Evolutionary conservation across 1,139 yeast genomes (phyloP).

Genomic region (Debaryomyces robertsiae): DNA sequence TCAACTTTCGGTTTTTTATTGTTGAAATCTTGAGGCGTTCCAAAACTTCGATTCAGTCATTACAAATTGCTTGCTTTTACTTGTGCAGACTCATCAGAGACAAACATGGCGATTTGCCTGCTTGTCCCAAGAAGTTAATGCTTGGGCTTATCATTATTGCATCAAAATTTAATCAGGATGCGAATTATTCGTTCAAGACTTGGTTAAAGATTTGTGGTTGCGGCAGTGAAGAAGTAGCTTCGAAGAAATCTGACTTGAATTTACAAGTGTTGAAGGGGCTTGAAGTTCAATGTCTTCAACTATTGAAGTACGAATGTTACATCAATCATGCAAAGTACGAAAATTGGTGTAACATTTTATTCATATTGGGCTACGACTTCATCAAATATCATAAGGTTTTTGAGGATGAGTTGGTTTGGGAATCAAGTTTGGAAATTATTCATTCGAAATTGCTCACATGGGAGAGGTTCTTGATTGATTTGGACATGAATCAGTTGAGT

Average conservation of each 20-base stretch:
- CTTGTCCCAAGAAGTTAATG: constrained; percentile 67
- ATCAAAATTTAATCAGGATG: constrained; percentile 73
- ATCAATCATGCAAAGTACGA: constrained; percentile 53
- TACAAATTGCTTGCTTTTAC: constrained; percentile 70
- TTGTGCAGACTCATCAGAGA: constrained; percentile 47
- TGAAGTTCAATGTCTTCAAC: constrained; percentile 56
- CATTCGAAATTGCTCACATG: constrained; percentile 33
- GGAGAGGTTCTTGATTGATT: constrained; percentile 29
- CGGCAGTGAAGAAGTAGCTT: constrained; percentile 22
- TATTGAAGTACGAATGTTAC: constrained; percentile 58
- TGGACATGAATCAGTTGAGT: constrained; percentile 23
- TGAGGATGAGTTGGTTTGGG: constrained; percentile 34
- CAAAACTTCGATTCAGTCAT: constrained; percentile 62
- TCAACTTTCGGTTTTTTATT: constrained; percentile 48
- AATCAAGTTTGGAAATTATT: constrained; percentile 24
- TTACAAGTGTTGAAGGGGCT: constrained; percentile 50
- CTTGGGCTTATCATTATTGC: constrained; percentile 69
- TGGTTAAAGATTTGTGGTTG: constrained; percentile 79
- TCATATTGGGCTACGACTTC: constrained; percentile 50
- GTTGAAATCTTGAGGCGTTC: constrained; percentile 70
- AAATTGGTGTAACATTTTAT: constrained; percentile 54
- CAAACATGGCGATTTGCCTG: constrained; percentile 18
- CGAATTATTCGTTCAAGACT: constrained; percentile 66
- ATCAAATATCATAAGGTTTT: constrained; percentile 31
- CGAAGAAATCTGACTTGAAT: constrained; percentile 19